Conservation (phyloP, 2,329 filamentous ascomycete species). For the Ampelomyces quisqualis region DNA sequence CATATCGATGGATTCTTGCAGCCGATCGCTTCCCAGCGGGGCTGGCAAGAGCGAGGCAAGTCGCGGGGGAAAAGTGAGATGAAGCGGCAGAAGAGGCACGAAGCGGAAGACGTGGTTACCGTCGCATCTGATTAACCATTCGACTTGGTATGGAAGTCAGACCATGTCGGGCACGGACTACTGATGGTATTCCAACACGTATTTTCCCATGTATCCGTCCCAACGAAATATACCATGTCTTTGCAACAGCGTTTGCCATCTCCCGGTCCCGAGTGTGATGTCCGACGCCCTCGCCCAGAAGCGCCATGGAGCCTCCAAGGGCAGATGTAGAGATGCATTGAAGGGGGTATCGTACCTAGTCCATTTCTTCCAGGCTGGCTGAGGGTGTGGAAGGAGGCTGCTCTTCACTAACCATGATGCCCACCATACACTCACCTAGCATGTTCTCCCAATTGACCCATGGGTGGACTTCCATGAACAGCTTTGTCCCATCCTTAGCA, state of each 20-base stretch:
- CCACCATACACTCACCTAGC: conserved; percentile 61
- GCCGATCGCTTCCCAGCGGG: conserved; percentile 48
- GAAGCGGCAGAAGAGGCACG: conserved; percentile 17
- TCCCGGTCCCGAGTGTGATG: conserved; percentile 35
- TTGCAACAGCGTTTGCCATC: conserved; percentile 37
- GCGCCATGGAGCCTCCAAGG: conserved; percentile 19
- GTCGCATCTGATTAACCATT: neutral
- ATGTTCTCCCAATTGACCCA: conserved; percentile 72
- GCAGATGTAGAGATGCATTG: no score
- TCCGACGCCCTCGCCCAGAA: conserved; percentile 37
- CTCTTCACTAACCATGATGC: conserved; percentile 60
- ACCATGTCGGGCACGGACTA: no score
- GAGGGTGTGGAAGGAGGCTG: conserved; percentile 35
- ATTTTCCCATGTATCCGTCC: conserved; percentile 13
- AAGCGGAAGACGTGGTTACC: neutral
- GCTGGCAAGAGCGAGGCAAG: conserved; percentile 30
- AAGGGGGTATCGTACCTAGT: conserved; percentile 44
- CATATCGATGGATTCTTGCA: conserved; percentile 69
- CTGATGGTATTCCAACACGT: conserved; percentile 1
- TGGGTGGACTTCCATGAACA: conserved; percentile 65
- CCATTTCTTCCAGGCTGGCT: conserved; percentile 59
- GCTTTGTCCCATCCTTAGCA: conserved; percentile 67
- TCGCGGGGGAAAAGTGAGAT: conserved; percentile 18
- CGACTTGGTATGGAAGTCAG: neutral
- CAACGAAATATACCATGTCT: conserved; percentile 36